Evolutionary conservation across 78 protist species (phyloP).

Genomic region (slime mould (Dictyostelium discoideum)): DNA sequence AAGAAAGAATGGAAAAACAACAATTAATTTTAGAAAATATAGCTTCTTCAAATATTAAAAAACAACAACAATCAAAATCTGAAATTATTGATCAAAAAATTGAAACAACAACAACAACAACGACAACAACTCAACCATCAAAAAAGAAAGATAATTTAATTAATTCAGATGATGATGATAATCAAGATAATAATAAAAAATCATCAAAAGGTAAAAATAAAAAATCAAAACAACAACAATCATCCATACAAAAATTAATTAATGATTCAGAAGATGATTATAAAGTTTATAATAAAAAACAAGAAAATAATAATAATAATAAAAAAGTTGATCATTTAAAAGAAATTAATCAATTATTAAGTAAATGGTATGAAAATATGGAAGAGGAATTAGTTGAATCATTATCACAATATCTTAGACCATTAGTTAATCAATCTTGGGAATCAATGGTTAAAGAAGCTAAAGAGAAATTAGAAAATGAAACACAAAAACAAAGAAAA

Average conservation of each 20-base stretch:
- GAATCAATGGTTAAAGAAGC: conserved; percentile 68
- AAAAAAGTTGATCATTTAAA: conserved; percentile 52
- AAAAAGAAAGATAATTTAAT: not conserved
- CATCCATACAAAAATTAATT: too few species aligned
- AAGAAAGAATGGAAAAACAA: conserved; percentile 60
- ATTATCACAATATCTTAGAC: conserved; percentile 62
- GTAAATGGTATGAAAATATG: conserved; percentile 69
- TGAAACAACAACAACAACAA: not conserved
- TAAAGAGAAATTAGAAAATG: conserved; percentile 51
- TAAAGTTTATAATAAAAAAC: not conserved
- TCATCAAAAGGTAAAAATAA: not conserved
- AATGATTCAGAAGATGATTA: conserved; percentile 1
- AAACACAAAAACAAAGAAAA: conserved; percentile 48
- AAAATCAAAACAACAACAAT: not conserved
- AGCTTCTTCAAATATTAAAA: not conserved
- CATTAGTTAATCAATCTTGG: conserved; percentile 49
- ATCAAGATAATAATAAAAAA: not conserved
- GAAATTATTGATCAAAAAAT: not conserved
- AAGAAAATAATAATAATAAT: not conserved
- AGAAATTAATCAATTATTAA: conserved; percentile 53
- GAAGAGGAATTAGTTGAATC: conserved; percentile 64
- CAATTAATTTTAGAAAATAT: not conserved
- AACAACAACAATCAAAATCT: not conserved
- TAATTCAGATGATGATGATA: not conserved
- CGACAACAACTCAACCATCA: not conserved